Evolutionary conservation across 352 stramenopile genomes (phyloP).

Genomic region (Aphanomyces invadans): DNA sequence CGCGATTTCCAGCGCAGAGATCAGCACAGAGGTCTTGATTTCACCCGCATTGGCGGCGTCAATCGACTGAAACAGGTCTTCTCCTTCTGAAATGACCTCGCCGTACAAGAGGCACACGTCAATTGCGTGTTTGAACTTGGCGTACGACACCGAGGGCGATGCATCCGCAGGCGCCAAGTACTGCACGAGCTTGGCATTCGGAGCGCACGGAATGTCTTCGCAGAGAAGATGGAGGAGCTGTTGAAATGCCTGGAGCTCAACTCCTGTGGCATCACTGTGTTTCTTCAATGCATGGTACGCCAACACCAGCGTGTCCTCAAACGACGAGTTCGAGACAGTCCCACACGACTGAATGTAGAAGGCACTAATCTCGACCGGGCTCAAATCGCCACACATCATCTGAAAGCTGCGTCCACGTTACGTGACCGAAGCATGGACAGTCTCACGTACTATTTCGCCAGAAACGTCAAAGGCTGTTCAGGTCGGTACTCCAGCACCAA

Average conservation of each 20-base stretch:
- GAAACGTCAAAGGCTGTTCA: slow-evolving; percentile 6
- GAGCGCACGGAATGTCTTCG: slow-evolving; percentile 5
- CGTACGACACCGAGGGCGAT: not conserved
- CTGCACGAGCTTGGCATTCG: not conserved
- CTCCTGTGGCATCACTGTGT: not conserved
- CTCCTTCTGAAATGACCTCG: slow-evolving; percentile 2
- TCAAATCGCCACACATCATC: slow-evolving; percentile 14
- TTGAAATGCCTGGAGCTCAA: not conserved
- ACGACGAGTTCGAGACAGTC: not conserved
- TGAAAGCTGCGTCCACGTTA: slow-evolving; percentile 1
- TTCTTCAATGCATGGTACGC: slow-evolving; percentile 18
- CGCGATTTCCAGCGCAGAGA: slow-evolving; percentile 2
- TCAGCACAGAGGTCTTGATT: slow-evolving; percentile 8
- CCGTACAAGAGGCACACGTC: slow-evolving; percentile 15
- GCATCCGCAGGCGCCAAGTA: not conserved
- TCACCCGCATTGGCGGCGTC: not conserved
- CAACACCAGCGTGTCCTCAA: slow-evolving; percentile 17
- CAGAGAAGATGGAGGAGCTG: slow-evolving; percentile 2
- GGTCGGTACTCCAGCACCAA: slow-evolving; percentile 9
- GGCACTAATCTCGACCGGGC: slow-evolving; percentile 5
- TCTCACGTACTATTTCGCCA: slow-evolving; percentile 12
- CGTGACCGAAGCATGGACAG: too few relatives aligned
- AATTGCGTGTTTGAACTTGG: slow-evolving; percentile 11
- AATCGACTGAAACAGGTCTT: slow-evolving; percentile 19
- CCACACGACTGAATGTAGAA: slow-evolving; percentile 7